These are phyloP conservation scores for Geotrichum histeridarum DNA, from an alignment of 1,139 yeast species.

Conservation along the genomic window DNA sequence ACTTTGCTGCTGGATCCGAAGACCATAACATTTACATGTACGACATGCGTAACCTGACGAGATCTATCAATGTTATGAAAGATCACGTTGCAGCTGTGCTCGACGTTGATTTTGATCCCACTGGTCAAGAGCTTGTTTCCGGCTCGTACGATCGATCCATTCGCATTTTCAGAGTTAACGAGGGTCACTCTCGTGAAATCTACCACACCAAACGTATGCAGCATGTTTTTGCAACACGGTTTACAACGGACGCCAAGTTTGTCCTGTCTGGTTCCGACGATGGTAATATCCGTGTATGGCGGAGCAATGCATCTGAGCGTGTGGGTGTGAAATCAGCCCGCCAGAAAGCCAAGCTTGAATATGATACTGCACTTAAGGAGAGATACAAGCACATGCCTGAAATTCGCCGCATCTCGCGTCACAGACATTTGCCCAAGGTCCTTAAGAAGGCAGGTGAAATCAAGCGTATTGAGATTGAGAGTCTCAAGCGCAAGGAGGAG, in stretches of 20 bases:
- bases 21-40: constrained; percentile 93
- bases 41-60: constrained; percentile 88
- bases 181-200: constrained; percentile 91
- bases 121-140: constrained; percentile 93
- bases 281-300: constrained; percentile 91
- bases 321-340: constrained; percentile 74
- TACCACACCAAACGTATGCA: constrained; percentile 98
- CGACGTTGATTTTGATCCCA: constrained; percentile 92
- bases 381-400: constrained; percentile 96
- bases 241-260: constrained; percentile 82
- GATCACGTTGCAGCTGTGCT: constrained; percentile 96
- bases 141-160: constrained; percentile 94
- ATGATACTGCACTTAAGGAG: constrained; percentile 86
- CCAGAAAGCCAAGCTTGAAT: constrained; percentile 78
- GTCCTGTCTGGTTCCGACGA: constrained; percentile 91
- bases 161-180: constrained; percentile 65
- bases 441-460: constrained; percentile 86
- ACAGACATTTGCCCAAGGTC: constrained; percentile 82
- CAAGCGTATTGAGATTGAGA: constrained; percentile 64
- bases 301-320: constrained; percentile 79
- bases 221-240: constrained; percentile 77
- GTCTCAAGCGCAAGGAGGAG: constrained; percentile 73
- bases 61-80: constrained; percentile 78
- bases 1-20: constrained; percentile 87
- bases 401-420: constrained; percentile 80